Evolutionary conservation across 1,284 basidiomycete genomes (phyloP), one percentile per base, ranked within the genome.

Genomic region (Calocybe gambosa): DNA sequence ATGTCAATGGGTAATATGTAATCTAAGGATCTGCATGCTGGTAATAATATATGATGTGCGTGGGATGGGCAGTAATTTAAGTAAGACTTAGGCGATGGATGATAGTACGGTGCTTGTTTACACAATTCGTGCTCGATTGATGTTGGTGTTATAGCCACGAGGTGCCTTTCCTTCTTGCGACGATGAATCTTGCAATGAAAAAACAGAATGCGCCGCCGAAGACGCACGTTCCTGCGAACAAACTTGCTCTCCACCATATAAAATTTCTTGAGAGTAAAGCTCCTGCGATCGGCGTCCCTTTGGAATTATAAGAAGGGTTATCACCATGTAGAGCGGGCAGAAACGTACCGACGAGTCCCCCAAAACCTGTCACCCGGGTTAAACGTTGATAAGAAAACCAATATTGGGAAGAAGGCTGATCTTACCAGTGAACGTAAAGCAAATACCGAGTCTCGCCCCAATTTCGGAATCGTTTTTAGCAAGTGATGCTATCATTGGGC

Each of bases 341-440:
- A 19, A 37, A 42, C 55, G 23, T 55, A 63, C 68, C 68, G 28
- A 70, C 50, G 20, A 71, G 60, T 2, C 64, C 68, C 9, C 67
- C 67, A 15, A 70, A 45, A 2, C 69, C 69, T 69, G 33, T 21
- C 46, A 37, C 7, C 9, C 12, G 8, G 29, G 15, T 19, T 20
- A 23, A 23, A 23, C 21, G 21, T 23, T 23, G 7, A 4, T 23
- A 23, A 23, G 21, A 7, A 23, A 29, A 21, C 42, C 18, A 28
- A 23, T 23, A 23, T 23, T 23, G 21, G 7, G 21, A 23, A 20
- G 20, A 43, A 13, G 29, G 40, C 13, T 28, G 26, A 18, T 47
- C 62, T 39, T 25, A 70, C 69, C 65, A 37, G 66, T 66, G 39
- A 71, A 64, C 3, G 63, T 62, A 46, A 69, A 68, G 54, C 67